Percentiles rank a stretch among this genome's conserved stretches.
Conservation (phyloP, 1,284 basidiomycete genomes). For the Apiotrichum siamense region DNA sequence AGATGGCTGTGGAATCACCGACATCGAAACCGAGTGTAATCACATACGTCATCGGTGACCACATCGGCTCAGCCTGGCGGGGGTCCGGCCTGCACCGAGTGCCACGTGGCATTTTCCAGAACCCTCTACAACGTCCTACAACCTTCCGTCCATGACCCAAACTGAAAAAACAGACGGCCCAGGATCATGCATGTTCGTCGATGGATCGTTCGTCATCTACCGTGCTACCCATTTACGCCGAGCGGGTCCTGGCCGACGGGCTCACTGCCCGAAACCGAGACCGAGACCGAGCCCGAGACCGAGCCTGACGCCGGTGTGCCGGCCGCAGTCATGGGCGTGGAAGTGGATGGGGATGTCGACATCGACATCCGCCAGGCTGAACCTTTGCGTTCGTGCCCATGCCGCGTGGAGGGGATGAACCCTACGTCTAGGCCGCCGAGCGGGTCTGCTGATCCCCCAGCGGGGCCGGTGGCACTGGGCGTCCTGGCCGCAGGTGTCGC, state of each 20-base stretch:
- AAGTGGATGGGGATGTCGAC: background rate
- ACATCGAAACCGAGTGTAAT: no score
- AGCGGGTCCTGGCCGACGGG: conserved; percentile 14
- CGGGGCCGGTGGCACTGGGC: background rate
- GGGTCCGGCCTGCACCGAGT: no score
- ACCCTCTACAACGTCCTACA: background rate
- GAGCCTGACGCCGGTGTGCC: background rate
- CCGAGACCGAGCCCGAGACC: conserved; percentile 1
- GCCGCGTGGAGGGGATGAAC: background rate
- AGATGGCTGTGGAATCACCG: no score
- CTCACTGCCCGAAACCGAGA: conserved; percentile 1
- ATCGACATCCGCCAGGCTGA: background rate
- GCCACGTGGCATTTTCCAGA: background rate
- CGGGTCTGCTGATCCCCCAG: conserved; percentile 4
- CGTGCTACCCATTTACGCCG: conserved; percentile 2
- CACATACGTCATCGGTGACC: no score
- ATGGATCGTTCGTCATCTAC: no score
- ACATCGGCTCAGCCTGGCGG: no score
- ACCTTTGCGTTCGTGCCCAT: conserved; percentile 2
- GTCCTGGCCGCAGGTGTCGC: background rate
- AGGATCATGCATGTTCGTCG: no score
- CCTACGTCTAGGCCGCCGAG: conserved; percentile 12
- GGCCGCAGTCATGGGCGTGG: background rate
- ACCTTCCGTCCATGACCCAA: no score
- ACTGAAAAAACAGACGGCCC: no score